phyloP scores from a whole-genome alignment of 1,284 basidiomycete genomes.

The Marasmius sp. region DNA sequence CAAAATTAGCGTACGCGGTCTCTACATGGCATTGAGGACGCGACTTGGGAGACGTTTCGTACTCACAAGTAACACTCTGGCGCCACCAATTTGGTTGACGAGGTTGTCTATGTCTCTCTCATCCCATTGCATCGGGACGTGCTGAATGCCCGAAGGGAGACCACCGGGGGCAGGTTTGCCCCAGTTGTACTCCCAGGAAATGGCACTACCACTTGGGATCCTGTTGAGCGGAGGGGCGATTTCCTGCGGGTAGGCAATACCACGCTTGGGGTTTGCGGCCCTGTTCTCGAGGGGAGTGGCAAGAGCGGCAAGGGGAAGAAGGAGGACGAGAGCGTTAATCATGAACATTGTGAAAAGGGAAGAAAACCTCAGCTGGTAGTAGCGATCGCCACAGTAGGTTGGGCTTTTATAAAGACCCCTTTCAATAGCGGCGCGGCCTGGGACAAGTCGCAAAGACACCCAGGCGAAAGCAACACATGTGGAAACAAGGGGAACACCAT shows the following conservation, averaged over 20 bases:
- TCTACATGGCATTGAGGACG: too few relatives aligned
- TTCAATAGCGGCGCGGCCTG: too few relatives aligned
- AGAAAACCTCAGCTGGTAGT: not conserved
- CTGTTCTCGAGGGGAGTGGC: too few relatives aligned
- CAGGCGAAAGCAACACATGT: too few relatives aligned
- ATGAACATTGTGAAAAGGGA: not conserved
- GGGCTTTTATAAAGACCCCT: not conserved
- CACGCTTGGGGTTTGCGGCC: constrained; percentile 1
- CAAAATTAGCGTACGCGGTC: not conserved
- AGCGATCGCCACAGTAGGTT: not conserved
- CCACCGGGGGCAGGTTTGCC: not conserved
- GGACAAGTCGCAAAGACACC: too few relatives aligned
- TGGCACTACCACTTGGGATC: not conserved
- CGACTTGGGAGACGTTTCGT: not conserved
- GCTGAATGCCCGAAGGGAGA: constrained; percentile 4
- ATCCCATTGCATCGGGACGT: constrained; percentile 13
- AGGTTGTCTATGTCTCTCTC: constrained; percentile 1
- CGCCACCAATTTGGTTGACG: not conserved
- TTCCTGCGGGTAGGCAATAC: not conserved
- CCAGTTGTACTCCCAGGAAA: constrained; percentile 15
- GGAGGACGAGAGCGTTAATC: not conserved
- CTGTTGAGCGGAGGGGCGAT: not conserved
- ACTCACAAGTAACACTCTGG: constrained; percentile 8
- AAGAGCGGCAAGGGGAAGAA: not conserved
- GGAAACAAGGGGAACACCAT: too few relatives aligned